phyloP scores from a whole-genome alignment of 176 grass and related monocot species.

The Musa acuminata region DNA sequence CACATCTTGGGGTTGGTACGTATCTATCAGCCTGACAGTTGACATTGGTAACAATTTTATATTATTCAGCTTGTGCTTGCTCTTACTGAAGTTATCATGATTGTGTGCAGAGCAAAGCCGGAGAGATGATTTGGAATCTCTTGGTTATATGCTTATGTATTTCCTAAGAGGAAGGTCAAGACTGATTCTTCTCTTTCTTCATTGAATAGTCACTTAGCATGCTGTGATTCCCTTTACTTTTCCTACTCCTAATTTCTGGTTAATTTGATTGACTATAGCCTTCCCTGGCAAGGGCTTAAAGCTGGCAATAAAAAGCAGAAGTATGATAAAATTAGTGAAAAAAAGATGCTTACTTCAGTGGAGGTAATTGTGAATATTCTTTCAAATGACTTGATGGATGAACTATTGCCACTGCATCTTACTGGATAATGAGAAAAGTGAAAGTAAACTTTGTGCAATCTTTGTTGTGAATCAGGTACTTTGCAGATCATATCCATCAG shows the following conservation, averaged over 20 bases:
- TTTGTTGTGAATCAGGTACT: background rate
- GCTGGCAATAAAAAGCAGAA: constrained; percentile 17
- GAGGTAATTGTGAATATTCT: background rate
- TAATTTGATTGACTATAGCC: background rate
- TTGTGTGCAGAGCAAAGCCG: constrained; percentile 7
- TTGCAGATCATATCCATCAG: constrained; percentile 5
- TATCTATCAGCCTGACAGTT: background rate
- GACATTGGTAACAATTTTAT: background rate
- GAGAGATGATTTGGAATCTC: constrained; percentile 13
- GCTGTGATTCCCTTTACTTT: background rate
- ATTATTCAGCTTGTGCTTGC: background rate
- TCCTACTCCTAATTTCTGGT: background rate
- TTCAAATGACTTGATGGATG: background rate
- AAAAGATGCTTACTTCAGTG: constrained; percentile 10
- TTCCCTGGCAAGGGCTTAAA: constrained; percentile 19
- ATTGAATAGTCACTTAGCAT: background rate
- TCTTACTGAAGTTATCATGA: background rate
- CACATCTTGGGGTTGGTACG: constrained; percentile 9
- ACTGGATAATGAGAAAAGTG: background rate
- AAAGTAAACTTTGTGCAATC: background rate
- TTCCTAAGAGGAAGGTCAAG: constrained; percentile 9
- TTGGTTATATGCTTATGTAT: constrained; percentile 7
- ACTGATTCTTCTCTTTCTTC: background rate
- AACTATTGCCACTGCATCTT: background rate
- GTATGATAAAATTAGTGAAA: constrained; percentile 18